A percentile compares a stretch with the other conserved stretches of the same genome.
phyloP scores from a whole-genome alignment of 495 filamentous ascomycete species.

The Neurospora sublineolata region DNA sequence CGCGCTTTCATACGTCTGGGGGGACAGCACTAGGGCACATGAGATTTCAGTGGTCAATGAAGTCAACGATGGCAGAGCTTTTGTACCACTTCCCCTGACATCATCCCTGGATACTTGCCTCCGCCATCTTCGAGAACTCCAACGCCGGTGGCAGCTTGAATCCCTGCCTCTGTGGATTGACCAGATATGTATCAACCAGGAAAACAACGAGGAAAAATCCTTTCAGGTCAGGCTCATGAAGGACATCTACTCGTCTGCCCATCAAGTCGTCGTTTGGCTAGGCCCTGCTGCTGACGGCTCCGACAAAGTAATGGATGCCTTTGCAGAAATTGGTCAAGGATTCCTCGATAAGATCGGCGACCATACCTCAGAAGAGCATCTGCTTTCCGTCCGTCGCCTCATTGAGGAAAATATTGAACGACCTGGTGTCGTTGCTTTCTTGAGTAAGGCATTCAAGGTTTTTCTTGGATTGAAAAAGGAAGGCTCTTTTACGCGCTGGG shows the following conservation, averaged over 20 bases:
- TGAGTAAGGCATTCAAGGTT: background rate
- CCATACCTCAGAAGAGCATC: background rate
- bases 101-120: background rate
- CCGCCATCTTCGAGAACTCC: background rate
- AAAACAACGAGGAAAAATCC: conserved; percentile 9
- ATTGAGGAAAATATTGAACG: background rate
- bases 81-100: background rate
- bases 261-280: conserved; percentile 18
- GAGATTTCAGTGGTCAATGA: background rate
- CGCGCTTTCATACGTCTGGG: background rate
- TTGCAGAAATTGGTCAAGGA: background rate
- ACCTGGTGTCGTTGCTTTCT: background rate
- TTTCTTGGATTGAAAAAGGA: background rate
- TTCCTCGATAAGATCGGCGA: background rate
- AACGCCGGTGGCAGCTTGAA: background rate
- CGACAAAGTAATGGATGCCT: conserved; percentile 1
- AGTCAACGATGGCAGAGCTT: background rate
- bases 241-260: conserved; percentile 13
- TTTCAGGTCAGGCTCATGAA: conserved; percentile 20
- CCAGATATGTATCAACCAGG: conserved; percentile 24
- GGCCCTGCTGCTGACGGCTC: conserved; percentile 3
- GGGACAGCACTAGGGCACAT: background rate
- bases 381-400: background rate
- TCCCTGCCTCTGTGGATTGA: conserved; percentile 7
- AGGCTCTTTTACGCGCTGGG: background rate